Percentiles rank a stretch among this genome's conserved stretches.
phyloP scores from a whole-genome alignment of 2,329 filamentous ascomycete genomes.

The Fusarium xylarioides region DNA sequence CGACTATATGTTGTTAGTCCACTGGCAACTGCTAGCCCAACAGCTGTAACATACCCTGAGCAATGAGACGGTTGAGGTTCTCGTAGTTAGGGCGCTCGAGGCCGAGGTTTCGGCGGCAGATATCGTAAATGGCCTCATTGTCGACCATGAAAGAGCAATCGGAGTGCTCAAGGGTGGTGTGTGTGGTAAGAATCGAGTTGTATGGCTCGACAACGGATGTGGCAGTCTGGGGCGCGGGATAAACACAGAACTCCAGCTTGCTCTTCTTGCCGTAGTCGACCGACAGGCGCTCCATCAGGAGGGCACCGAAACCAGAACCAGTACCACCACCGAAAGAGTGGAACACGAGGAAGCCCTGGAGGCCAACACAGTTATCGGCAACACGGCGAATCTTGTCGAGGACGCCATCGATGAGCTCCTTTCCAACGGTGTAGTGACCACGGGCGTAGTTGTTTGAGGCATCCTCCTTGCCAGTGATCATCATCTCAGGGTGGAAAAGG shows the following conservation, averaged over 20 bases:
- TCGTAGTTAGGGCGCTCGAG: constrained; percentile 98
- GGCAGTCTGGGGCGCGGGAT: constrained; percentile 95
- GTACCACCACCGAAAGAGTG: constrained; percentile 99
- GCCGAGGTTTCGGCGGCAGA: constrained; percentile 96
- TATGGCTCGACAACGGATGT: constrained; percentile 99
- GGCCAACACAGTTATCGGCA: constrained; percentile 96
- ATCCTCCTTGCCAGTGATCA: constrained; percentile 99
- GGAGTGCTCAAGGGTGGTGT: constrained; percentile 98
- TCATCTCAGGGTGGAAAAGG: constrained; percentile 98
- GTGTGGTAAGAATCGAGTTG: constrained; percentile 99
- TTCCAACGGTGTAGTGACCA: constrained; percentile 99
- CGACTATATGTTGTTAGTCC: constrained; percentile 66
- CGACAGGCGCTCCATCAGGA: constrained; percentile 98
- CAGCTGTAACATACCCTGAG: constrained; percentile 73
- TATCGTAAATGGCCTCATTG: constrained; percentile 99
- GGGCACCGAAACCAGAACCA: constrained; percentile 96
- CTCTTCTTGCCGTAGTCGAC: constrained; percentile 99
- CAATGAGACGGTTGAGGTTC: constrained; percentile 98
- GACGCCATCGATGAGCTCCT: constrained; percentile 98
- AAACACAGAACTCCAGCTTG: constrained; percentile 99
- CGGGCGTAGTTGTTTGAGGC: constrained; percentile 99
- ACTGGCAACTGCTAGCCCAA: neutral
- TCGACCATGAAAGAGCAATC: constrained; percentile 99
- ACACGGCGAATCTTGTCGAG: constrained; percentile 97
- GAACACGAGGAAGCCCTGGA: constrained; percentile 99